Percentiles rank a stretch among this genome's conserved stretches.
Conservation (phyloP, 2,329 filamentous ascomycete species). For the Cercospora janseana region DNA sequence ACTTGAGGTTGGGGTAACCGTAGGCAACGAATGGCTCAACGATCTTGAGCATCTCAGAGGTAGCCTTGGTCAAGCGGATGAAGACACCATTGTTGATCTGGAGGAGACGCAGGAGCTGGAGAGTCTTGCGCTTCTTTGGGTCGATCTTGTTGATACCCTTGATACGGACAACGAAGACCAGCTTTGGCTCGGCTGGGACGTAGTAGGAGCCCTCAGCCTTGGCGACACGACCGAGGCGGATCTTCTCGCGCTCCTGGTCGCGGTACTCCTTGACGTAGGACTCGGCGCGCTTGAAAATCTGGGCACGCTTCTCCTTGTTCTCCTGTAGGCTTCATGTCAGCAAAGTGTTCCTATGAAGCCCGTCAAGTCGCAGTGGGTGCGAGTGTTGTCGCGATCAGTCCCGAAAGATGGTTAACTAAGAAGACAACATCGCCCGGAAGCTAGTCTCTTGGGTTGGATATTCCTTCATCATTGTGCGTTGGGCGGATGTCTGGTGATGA, state of each 20-base stretch:
- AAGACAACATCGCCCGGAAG: slow-evolving; percentile 90
- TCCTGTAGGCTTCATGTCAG: slow-evolving; percentile 58
- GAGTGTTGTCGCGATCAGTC: slow-evolving; percentile 68
- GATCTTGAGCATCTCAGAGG: slow-evolving; percentile 93
- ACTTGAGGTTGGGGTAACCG: slow-evolving; percentile 99
- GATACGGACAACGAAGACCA: slow-evolving; percentile 98
- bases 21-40: slow-evolving; percentile 99
- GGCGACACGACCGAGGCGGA: slow-evolving; percentile 83
- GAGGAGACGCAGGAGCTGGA: slow-evolving; percentile 97
- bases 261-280: slow-evolving; percentile 99
- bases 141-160: slow-evolving; percentile 99
- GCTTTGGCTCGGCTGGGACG: slow-evolving; percentile 89
- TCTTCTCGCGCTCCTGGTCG: slow-evolving; percentile 95
- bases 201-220: slow-evolving; percentile 93
- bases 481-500: slow-evolving; percentile 35
- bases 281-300: slow-evolving; percentile 99
- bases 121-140: slow-evolving; percentile 99
- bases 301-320: slow-evolving; percentile 97
- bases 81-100: slow-evolving; percentile 99
- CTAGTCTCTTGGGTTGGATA: slow-evolving; percentile 84
- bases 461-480: slow-evolving; percentile 67
- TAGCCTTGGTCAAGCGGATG: slow-evolving; percentile 96
- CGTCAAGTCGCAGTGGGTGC: slow-evolving; percentile 5
- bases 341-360: slow-evolving; percentile 21
- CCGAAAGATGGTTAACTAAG: slow-evolving; percentile 98